Base-by-base conservation (phyloP, 306 rosid genomes). In the Quercus rubra region DNA sequence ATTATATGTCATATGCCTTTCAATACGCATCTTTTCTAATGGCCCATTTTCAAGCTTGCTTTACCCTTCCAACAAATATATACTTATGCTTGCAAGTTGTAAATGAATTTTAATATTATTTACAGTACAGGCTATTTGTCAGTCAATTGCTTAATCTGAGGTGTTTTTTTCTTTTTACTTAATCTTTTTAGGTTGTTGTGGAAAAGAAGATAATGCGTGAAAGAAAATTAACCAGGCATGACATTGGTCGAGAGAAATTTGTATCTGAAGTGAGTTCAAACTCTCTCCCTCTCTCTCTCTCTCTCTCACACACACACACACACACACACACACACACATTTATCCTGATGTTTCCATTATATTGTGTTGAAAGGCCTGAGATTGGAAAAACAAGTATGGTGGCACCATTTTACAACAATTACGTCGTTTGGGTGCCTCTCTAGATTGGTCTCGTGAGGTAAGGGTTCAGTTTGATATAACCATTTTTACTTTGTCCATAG, bases 401-500 rank as follows among this genome's bases (percentile, higher is more conserved):
- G 90, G 94, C 72, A 90, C 97, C 55, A 95, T 92, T 74, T 85
- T 92, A 67, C 84, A 89, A 82, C 98, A 95, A 74, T 83, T 92
- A 70, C 94, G 98, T 41, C 89, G 91, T 71, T 87, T 92, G 77
- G 99, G 99, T 83, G 97, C 96, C 76, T 95, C 99, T 83, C 59
- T 95, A 83, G 99, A 95, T 81, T 95, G 98, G 99, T 85, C 97
- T 70, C 97, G 94, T 79, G 99, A 95, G 97, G 99, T 91, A 82
- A 88, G 72, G 63, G 72, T 20, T 27, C 31, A 41, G 13, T 33
- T 35, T 55, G 55, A 67, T 54, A 18, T 66, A 12, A 38, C 17
- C 51, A 14, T 31, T 33, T 73, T 63, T 54, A 49, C 15, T 6
- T 38, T 38, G 46, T 38, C 10, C 46, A 38, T 38, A 38, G 46